Evolutionary conservation across 176 grass and related monocot genomes (phyloP), one percentile per base, ranked within the genome.

Genomic region (Chloris gayana): DNA sequence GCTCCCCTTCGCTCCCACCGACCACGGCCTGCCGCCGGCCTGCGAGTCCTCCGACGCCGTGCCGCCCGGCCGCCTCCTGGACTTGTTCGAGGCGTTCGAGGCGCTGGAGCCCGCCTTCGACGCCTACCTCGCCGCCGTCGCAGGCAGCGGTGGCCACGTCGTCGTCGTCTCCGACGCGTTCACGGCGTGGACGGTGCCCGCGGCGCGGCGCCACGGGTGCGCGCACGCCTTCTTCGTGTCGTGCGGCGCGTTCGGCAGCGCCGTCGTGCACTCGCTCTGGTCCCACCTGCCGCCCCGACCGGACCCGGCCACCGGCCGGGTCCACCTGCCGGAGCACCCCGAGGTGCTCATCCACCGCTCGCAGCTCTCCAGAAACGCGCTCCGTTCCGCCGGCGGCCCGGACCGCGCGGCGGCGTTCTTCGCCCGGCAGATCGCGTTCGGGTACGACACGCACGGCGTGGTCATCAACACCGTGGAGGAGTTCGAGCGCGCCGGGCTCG

Each of bases 391-490:
- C 39, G 59, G 39, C 1, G 0, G 13, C 29, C 24, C 12, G 10
- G 58, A 73, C 58, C 72, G 83, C 37, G 34, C 37, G 19, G 56
- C 67, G 27, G 58, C 47, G n/a, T 85, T 24, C 83, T 4, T 9
- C 73, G 7, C 4, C 46, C n/a, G 45, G 5, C 47, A 22, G 47
- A 51, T 78, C 2, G 17, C 67, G 7, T 37, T 30, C 12, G 62
- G n/a, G 18, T 6, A 50, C 17, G 1, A 18, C 44, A 79, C 83
- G 22, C 67, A 78, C 50, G 79, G 50, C 0, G 15, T 89, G 32
- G 67, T 88, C 10, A 53, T 73, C 24, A 91, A 91, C 69, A 82
- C 85, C 27, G 73, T 67, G 0, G 85, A 82, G 50, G 79, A 67
- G 42, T 0, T 88, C 17, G 89, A 91, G 82, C 77, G 41, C 34